Evolutionary conservation across 345 rosid genomes (phyloP).

Genomic region (Populus nigra): DNA sequence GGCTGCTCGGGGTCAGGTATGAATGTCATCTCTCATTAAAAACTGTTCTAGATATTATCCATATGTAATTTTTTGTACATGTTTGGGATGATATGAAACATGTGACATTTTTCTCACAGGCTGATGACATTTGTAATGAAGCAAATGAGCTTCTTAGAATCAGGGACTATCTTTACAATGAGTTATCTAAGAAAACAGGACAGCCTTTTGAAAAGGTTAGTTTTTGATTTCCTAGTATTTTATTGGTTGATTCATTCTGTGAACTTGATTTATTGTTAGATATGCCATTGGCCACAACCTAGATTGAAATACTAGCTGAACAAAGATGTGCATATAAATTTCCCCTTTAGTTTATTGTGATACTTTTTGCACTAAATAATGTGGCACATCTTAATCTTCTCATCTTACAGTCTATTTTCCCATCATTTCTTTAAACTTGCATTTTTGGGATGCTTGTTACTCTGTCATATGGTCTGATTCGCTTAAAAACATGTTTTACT

Average conservation of each 20-base stretch:
- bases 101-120: conserved; percentile 38
- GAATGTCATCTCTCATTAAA: conserved; percentile 1
- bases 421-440: neutral
- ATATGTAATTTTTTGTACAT: neutral
- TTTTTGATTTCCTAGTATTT: neutral
- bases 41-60: neutral
- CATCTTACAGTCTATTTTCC: neutral
- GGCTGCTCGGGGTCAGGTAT: conserved; percentile 86
- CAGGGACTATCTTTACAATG: conserved; percentile 67
- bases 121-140: conserved; percentile 75
- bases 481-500: neutral
- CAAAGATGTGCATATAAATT: neutral
- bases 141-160: conserved; percentile 79
- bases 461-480: neutral
- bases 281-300: neutral
- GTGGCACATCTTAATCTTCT: too few relatives aligned
- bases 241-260: neutral
- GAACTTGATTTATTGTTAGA: neutral
- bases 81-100: neutral
- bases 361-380: too few relatives aligned
- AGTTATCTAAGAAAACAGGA: conserved; percentile 75
- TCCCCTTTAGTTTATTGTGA: neutral
- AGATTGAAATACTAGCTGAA: neutral
- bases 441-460: neutral
- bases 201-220: conserved; percentile 77